Percentiles rank a stretch among this genome's conserved stretches.
These are phyloP conservation scores for Suillus plorans DNA, from an alignment of 768 basidiomycete genomes.

Conservation along the genomic window DNA sequence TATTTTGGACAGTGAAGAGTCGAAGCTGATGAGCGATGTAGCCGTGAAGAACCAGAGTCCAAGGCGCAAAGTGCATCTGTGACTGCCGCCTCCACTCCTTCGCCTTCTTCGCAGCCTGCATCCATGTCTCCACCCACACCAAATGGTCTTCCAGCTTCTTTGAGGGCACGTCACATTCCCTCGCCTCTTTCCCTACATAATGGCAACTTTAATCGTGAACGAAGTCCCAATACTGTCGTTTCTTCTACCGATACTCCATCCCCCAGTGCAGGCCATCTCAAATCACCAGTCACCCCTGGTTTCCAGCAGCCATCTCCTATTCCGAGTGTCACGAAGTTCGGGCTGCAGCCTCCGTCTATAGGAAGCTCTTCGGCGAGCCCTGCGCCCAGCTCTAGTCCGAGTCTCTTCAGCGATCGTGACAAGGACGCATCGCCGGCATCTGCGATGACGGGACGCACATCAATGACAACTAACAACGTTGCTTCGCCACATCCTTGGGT, in stretches of 20 bases:
- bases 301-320: constrained; percentile 20
- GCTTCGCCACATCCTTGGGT: constrained; percentile 16
- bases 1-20: background rate
- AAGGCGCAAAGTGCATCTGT: background rate
- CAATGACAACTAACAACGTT: constrained; percentile 14
- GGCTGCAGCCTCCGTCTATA: background rate
- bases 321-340: constrained; percentile 8
- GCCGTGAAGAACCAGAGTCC: constrained; percentile 25
- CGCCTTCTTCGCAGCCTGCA: background rate
- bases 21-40: constrained; percentile 11
- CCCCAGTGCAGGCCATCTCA: constrained; percentile 33
- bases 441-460: constrained; percentile 8
- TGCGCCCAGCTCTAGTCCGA: constrained; percentile 9
- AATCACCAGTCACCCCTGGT: constrained; percentile 39
- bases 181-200: constrained; percentile 19
- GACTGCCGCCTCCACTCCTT: background rate
- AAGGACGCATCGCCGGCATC: constrained; percentile 18
- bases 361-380: constrained; percentile 15
- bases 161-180: constrained; percentile 19
- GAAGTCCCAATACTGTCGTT: constrained; percentile 5
- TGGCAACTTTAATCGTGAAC: constrained; percentile 9
- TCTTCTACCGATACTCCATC: constrained; percentile 29
- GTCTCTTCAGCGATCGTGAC: constrained; percentile 17
- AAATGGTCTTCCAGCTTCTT: constrained; percentile 18
- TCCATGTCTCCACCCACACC: background rate